Evolutionary conservation across 1,284 basidiomycete genomes (phyloP).

Genomic region (Ustilago xerochloae): DNA sequence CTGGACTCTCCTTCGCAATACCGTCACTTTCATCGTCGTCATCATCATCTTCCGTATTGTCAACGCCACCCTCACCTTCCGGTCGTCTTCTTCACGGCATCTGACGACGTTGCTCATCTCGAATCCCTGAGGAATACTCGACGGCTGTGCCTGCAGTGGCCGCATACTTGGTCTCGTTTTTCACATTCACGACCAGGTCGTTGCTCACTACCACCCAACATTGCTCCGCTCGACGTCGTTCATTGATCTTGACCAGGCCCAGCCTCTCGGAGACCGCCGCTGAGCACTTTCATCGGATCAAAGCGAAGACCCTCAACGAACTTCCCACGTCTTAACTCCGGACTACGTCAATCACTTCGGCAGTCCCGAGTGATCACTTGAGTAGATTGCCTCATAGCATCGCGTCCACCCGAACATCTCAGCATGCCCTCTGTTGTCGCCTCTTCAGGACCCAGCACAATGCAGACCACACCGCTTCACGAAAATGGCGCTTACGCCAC

Average conservation of each 20-base stretch:
- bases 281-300: background rate
- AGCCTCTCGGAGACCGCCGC: too few species aligned
- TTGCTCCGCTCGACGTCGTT: too few species aligned
- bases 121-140: too few species aligned
- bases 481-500: slow-evolving; percentile 39
- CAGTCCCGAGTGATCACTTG: too few species aligned
- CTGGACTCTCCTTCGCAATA: slow-evolving; percentile 1
- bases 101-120: background rate
- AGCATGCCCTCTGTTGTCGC: slow-evolving; percentile 39
- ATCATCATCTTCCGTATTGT: background rate
- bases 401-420: too few species aligned
- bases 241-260: background rate
- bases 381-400: too few species aligned
- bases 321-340: background rate
- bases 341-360: too few species aligned
- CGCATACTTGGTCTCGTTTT: too few species aligned
- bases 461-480: slow-evolving; percentile 35
- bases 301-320: background rate
- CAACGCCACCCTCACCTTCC: background rate
- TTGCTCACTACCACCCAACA: background rate
- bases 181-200: too few species aligned
- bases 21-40: background rate
- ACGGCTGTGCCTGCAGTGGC: too few species aligned
- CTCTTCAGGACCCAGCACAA: slow-evolving; percentile 26
- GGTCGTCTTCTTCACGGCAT: background rate